Base-by-base conservation (phyloP, 2,329 filamentous ascomycete genomes). In the Paecilomyces niveus region DNA sequence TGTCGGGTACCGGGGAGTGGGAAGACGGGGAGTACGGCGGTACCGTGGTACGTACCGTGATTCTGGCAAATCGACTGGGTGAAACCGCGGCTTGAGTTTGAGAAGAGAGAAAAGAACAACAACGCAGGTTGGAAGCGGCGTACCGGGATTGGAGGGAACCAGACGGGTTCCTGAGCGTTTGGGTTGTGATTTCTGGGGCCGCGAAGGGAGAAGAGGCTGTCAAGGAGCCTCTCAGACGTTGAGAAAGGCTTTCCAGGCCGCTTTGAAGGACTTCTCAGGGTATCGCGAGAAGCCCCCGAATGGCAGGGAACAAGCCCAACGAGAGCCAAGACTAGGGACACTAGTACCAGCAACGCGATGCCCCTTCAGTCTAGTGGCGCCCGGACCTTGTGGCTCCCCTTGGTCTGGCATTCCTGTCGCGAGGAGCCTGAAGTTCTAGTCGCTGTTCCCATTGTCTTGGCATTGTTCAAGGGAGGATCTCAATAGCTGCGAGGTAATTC, bases 161-260 rank as follows among this genome's bases (percentile, higher is more conserved):
- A 52, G 49, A 45, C 26, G 39, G 63, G 61, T 61, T 62, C 59
- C 64, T 61, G 64, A 61, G 60, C 64, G 62, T 58, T 58, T 53
- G 55, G 58, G 56, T 52, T 55, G 54, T 52, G 21, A 22, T 11
- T 52, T 22, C 11, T 24, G 50, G 50, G 22, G 11, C 22, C 50
- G 18, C 32, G 24, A 39, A 33, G 54, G n/a, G 32, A 13, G 53
- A 35, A 61, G 50, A 29, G 50, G 11, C 22, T 29, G 32, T 26
- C 32, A 13, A 33, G 54, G 39, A 26, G 24, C 50, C 50, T 52
- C 50, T 52, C 50, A 52, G 21, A 29, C 15, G 18, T 29, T 29
- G 5, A 18, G 21, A 52, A 29, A 10, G 50, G 50, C 50, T 52
- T 45, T 45, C 35, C 35, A 45, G 15, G 39, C 22, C 39, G n/a